phyloP scores from a whole-genome alignment of 2,329 filamentous ascomycete species.

The Pyrenochaeta sp. region DNA sequence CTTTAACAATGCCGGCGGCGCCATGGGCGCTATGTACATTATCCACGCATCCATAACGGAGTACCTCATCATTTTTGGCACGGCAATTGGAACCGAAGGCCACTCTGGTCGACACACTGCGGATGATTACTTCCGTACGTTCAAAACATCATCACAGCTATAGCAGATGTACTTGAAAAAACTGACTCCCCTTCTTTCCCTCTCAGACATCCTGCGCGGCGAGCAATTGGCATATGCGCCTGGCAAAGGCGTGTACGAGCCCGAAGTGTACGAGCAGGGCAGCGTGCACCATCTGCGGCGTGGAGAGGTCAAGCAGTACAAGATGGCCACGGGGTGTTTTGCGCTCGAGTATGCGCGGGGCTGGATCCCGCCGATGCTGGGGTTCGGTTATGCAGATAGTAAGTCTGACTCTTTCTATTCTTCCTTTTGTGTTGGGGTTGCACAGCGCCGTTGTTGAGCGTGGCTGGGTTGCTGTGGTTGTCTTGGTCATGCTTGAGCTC shows the following conservation, averaged over 20 bases:
- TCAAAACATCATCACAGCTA: too few species aligned
- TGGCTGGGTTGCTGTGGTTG: too few species aligned
- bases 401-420: constrained; percentile 17
- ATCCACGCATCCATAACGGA: constrained; percentile 89
- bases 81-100: constrained; percentile 83
- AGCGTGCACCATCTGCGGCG: constrained; percentile 75
- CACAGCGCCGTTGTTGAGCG: too few species aligned
- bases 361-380: constrained; percentile 93
- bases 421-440: not conserved
- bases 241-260: constrained; percentile 67
- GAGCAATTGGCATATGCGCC: constrained; percentile 75
- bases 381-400: constrained; percentile 84
- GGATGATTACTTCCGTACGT: constrained; percentile 95
- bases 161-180: too few species aligned
- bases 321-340: constrained; percentile 78
- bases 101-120: constrained; percentile 89
- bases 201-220: constrained; percentile 84
- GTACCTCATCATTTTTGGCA: constrained; percentile 49
- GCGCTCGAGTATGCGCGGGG: constrained; percentile 84
- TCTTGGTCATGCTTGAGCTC: too few species aligned
- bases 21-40: constrained; percentile 91
- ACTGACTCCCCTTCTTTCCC: too few species aligned
- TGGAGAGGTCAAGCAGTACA: constrained; percentile 81
- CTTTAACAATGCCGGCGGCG: constrained; percentile 90
- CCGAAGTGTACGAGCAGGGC: constrained; percentile 74